Conservation (phyloP, 2,329 filamentous ascomycete species). For the Aspergillus oerlinghausenensis region DNA sequence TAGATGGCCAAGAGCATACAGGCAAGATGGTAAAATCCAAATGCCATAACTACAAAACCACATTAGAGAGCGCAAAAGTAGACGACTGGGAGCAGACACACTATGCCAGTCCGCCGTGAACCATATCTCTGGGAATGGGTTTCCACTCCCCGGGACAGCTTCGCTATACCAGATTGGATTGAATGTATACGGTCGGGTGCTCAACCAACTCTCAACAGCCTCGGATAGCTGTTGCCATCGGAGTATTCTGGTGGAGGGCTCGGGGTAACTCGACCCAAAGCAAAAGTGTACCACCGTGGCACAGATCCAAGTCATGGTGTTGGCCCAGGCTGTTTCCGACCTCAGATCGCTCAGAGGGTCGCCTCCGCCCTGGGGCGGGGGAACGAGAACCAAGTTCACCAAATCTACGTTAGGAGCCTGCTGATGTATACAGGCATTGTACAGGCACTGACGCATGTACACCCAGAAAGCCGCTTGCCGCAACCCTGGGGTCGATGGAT, state of each 20-base stretch:
- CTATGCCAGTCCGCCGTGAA: no score
- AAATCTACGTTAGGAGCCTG: slow-evolving; percentile 10
- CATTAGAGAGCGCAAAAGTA: no score
- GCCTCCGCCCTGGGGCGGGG: not conserved
- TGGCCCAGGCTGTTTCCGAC: slow-evolving; percentile 10
- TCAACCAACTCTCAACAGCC: no score
- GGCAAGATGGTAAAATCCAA: slow-evolving; percentile 9
- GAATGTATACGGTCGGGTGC: no score
- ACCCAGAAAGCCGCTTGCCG: slow-evolving; percentile 11
- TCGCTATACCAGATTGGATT: not conserved
- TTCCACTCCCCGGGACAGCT: no score
- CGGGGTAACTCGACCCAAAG: slow-evolving; percentile 7
- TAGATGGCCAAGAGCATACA: slow-evolving; percentile 10
- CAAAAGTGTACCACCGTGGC: slow-evolving; percentile 9
- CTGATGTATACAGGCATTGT: slow-evolving; percentile 10
- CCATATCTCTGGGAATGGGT: no score
- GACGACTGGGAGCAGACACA: no score
- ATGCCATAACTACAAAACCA: slow-evolving; percentile 3
- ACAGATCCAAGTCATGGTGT: slow-evolving; percentile 11
- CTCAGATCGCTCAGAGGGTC: slow-evolving; percentile 7
- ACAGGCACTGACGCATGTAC: slow-evolving; percentile 10
- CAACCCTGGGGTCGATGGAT: slow-evolving; percentile 7
- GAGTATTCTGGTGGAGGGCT: not conserved
- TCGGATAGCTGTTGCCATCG: no score
- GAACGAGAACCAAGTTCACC: not conserved